phyloP scores from a whole-genome alignment of 208 protist genomes.

The Leishmania lainsoni region DNA sequence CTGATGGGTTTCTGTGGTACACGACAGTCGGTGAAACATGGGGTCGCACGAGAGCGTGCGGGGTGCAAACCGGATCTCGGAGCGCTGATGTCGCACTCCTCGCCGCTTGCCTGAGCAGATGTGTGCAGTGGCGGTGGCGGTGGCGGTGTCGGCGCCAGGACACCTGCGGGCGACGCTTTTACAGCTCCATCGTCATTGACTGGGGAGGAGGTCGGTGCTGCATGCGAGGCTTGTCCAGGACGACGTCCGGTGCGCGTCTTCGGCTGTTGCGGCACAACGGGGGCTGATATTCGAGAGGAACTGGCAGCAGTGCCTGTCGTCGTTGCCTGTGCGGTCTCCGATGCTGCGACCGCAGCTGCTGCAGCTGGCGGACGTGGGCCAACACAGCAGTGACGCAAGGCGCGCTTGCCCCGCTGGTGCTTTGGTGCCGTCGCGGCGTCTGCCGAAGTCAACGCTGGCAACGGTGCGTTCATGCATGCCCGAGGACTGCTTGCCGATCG shows the following conservation, averaged over 20 bases:
- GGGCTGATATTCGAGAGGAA: neutral
- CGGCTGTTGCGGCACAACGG: neutral
- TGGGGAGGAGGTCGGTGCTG: neutral
- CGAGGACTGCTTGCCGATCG: constrained; percentile 27
- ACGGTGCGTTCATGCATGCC: constrained; percentile 13
- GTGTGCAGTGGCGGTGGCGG: neutral
- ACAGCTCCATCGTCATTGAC: neutral
- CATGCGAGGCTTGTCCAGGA: neutral
- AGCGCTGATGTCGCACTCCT: neutral
- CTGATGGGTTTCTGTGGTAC: neutral
- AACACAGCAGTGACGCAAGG: neutral
- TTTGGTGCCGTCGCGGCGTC: neutral
- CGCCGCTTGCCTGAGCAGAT: neutral
- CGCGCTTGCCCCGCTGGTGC: neutral
- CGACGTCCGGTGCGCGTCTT: neutral
- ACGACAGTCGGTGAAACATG: neutral
- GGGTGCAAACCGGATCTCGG: neutral
- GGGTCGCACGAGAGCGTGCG: neutral
- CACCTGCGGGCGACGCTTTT: neutral
- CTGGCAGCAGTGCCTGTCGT: neutral
- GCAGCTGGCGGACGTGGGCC: neutral
- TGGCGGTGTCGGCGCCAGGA: neutral
- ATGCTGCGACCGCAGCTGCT: neutral
- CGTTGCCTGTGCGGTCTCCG: neutral
- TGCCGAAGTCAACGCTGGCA: neutral